Base-by-base conservation (phyloP, 768 basidiomycete species). In the Leucocoprinus sp. region DNA sequence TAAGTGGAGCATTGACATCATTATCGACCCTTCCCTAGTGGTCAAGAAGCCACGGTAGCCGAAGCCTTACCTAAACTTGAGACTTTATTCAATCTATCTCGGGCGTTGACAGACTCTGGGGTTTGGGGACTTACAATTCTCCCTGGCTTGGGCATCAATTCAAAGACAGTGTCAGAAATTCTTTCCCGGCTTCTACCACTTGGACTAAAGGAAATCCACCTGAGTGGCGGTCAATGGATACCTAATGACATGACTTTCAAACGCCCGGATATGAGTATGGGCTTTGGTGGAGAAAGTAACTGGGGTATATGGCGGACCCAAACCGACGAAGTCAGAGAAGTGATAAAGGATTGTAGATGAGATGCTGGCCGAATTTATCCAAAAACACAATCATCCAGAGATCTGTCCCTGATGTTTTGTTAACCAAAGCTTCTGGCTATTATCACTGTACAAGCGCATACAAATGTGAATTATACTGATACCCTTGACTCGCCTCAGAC, bases 101-200 rank as follows among this genome's bases (percentile, higher is more conserved):
- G 64, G 42, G 52, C 60, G n/a, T 52, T 67, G 8, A 56, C 64
- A 14, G 63, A 64, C n/a, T 62, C 65, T 11, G 62, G 64, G 31
- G 56, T 61, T 9, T 68, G 66, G 64, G 64, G 61, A 2, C 55
- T 72, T 35, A 68, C 63, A 7, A 72, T 92, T 39, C 73, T 90
- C 51, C 82, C 85, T 2, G 88, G 88, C 3, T 83, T 84, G 8
- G 87, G 88, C 1, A 77, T 91, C 44, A 86, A 82, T 52, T 57
- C 69, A 5, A 54, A 65, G 7, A 86, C 75, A 1, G 63, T 81
- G n/a, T 57, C 64, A 1, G 42, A 52, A 8, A 37, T 91, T 26
- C 64, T 86, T 40, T 54, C 68, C 17, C 52, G 62, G 15, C 64
- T 89, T 28, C 53, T 78, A 18, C 74, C 78, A 0, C 62, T 70